Base-by-base conservation (phyloP, 768 basidiomycete genomes). In the Neoboletus magnificus region DNA sequence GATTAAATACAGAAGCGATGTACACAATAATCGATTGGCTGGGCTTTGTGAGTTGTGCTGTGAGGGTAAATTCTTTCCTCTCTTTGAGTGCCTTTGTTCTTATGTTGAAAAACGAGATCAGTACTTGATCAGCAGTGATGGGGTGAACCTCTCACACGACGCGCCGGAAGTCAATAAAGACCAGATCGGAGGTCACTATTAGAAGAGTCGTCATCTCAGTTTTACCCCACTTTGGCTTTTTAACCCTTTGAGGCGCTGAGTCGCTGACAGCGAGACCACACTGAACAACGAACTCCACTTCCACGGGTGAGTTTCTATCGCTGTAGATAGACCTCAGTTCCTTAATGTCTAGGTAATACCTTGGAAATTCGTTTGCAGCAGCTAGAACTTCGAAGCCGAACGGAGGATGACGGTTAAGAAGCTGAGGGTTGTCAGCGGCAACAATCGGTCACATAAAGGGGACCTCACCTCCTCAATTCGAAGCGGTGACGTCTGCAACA, bases 111-210 rank as follows among this genome's bases (percentile, higher is more conserved):
- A 51, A 29, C 7, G 10, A 29, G 9, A 30, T 68, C n/a, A 66
- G 43, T 13, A 20, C 1, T 29, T 39, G 33, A 25, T 50, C 8
- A 36, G n/a, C 15, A 32, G 25, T 25, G 40, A 60, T n/a, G 8
- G 37, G 9, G 4, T 36, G 32, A 59, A n/a, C 4, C 11, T 64
- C 78, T 61, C 62, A 93, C 93, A 80, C 76, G 42, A 89, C 89
- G 22, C 89, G 82, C 30, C 92, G 84, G 66, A 88, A 93, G 65
- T 93, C 90, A 54, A 96, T 70, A 49, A 87, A 83, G 23, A 81
- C 78, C 62, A 83, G 71, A 66, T 93, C 91, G 1, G 90, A 91
- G 0, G 87, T 90, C 37, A 89, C 45, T 5, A 87, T 86, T 41
- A 93, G 70, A n/a, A 93, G 75, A 29, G 81, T 76, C 1, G 91